phyloP scores from a whole-genome alignment of 2,329 filamentous ascomycete genomes.

The Colletotrichum lini region DNA sequence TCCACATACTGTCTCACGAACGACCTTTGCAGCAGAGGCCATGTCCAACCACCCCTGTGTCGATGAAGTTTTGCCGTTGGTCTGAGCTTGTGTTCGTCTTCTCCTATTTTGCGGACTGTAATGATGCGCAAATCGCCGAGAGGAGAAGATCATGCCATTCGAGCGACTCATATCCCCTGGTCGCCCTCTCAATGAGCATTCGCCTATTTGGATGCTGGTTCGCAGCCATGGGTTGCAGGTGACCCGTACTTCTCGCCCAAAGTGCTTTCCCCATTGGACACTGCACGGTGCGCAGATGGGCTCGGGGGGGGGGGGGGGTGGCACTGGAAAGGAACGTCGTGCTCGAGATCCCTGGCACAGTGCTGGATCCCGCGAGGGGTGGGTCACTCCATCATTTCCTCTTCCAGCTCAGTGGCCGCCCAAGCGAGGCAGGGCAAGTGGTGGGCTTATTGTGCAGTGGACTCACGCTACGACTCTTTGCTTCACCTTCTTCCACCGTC shows the following conservation, averaged over 20 bases:
- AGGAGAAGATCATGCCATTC: slow-evolving; percentile 6
- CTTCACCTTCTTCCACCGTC: slow-evolving; percentile 2
- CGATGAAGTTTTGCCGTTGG: slow-evolving; percentile 33
- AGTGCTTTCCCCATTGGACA: slow-evolving; percentile 12
- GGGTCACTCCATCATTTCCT: slow-evolving; percentile 29
- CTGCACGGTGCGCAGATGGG: not conserved
- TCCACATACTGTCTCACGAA: not conserved
- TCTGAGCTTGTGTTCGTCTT: slow-evolving; percentile 19
- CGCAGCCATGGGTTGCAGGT: slow-evolving; percentile 11
- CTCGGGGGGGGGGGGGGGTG: slow-evolving; percentile 12
- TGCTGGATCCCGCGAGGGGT: slow-evolving; percentile 17
- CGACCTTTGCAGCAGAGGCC: not conserved
- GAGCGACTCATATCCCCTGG: slow-evolving; percentile 2
- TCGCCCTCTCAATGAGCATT: not conserved
- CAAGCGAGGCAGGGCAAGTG: slow-evolving; percentile 3
- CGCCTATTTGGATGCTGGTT: slow-evolving; percentile 18
- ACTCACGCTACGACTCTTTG: not conserved
- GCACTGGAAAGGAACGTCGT: slow-evolving; percentile 10
- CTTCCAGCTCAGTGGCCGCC: slow-evolving; percentile 27
- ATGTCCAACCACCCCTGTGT: slow-evolving; percentile 11
- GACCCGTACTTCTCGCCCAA: slow-evolving; percentile 2
- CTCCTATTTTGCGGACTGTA: slow-evolving; percentile 18
- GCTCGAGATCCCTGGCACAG: slow-evolving; percentile 29
- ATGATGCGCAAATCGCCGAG: slow-evolving; percentile 1
- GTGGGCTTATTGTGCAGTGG: slow-evolving; percentile 5